These are phyloP conservation scores for Betula pendula DNA, from an alignment of 306 rosid genomes.

Conservation along the genomic window DNA sequence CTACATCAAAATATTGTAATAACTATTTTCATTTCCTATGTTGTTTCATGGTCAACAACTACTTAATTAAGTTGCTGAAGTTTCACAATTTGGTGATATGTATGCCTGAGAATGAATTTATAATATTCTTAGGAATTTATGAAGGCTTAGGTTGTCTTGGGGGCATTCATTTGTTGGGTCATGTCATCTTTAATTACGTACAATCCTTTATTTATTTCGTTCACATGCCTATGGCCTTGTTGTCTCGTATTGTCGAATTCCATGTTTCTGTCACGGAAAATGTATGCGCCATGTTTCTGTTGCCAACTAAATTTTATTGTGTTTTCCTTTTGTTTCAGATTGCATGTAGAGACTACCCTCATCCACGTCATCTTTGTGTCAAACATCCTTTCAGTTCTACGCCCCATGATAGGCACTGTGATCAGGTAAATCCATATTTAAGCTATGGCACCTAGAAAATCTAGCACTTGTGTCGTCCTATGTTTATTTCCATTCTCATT, in stretches of 20 bases:
- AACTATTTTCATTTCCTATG: not conserved
- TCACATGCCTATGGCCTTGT: not conserved
- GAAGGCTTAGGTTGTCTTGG: not conserved
- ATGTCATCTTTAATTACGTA: not conserved
- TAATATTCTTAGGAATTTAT: slow-evolving; percentile 3
- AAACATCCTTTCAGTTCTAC: slow-evolving; percentile 66
- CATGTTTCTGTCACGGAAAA: slow-evolving; percentile 10
- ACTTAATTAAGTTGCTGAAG: not conserved
- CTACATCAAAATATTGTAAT: not conserved
- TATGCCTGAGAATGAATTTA: slow-evolving; percentile 1
- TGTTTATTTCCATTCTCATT: slow-evolving; percentile 19
- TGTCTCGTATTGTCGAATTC: slow-evolving; percentile 8
- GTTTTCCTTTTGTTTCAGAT: slow-evolving; percentile 43
- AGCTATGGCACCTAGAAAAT: slow-evolving; percentile 2
- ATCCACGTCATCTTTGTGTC: slow-evolving; percentile 73
- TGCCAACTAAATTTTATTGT: slow-evolving; percentile 16
- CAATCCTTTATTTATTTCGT: not conserved
- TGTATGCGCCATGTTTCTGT: slow-evolving; percentile 20
- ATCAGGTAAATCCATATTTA: slow-evolving; percentile 39
- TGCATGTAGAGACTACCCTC: slow-evolving; percentile 90
- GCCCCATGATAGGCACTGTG: slow-evolving; percentile 61
- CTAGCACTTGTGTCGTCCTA: slow-evolving; percentile 1
- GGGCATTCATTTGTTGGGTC: slow-evolving; percentile 18
- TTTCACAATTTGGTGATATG: not conserved
- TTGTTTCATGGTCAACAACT: slow-evolving; percentile 10